These are phyloP conservation scores for Haplosporangium sp. DNA, from an alignment of 371 early-diverging fungal species.

Conservation along the genomic window DNA sequence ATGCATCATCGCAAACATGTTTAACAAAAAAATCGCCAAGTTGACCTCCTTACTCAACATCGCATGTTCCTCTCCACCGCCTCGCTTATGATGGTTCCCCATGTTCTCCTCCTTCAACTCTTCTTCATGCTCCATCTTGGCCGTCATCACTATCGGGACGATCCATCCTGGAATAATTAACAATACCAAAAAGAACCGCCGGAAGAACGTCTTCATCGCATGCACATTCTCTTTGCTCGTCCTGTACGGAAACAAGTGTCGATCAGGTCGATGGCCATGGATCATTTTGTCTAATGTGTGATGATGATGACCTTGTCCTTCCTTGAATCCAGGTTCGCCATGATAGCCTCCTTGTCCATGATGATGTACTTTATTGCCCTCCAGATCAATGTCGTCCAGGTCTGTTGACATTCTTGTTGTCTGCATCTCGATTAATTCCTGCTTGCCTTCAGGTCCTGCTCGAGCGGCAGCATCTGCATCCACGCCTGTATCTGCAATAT, in stretches of 20 bases:
- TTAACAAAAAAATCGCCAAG: constrained; percentile 25
- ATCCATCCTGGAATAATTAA: constrained; percentile 37
- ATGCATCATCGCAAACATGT: constrained; percentile 50
- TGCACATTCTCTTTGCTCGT: constrained; percentile 16
- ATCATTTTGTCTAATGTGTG: constrained; percentile 2
- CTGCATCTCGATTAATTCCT: neutral
- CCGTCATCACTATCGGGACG: constrained; percentile 22
- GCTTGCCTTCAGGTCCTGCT: no score
- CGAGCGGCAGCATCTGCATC: neutral
- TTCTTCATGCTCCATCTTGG: constrained; percentile 1
- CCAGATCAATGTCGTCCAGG: neutral
- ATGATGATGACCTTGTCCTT: constrained; percentile 2
- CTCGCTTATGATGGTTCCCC: constrained; percentile 4
- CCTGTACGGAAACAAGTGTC: constrained; percentile 37
- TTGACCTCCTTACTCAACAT: constrained; percentile 23
- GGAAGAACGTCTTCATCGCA: constrained; percentile 23
- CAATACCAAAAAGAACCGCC: constrained; percentile 31
- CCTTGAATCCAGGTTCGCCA: neutral
- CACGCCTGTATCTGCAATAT: neutral
- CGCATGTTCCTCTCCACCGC: neutral
- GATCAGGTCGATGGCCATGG: constrained; percentile 27
- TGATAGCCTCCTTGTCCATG: neutral
- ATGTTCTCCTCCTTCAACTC: neutral
- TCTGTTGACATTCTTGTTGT: neutral
- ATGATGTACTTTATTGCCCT: neutral